Conservation (phyloP, 2,329 filamentous ascomycete genomes). For the Ophiostoma piceae region DNA sequence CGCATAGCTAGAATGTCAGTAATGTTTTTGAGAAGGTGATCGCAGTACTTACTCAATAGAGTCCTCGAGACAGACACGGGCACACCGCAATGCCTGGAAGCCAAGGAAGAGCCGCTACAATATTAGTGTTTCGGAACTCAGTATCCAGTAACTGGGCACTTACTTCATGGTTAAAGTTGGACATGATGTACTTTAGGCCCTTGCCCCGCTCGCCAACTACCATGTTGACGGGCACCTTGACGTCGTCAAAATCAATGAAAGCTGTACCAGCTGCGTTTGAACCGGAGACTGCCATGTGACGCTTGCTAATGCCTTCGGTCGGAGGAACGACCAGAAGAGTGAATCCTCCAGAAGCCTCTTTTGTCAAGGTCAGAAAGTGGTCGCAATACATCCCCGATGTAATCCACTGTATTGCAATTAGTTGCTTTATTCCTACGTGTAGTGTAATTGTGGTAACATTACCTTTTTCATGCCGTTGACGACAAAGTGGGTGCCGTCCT, state of each 20-base stretch:
- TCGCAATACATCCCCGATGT: constrained; percentile 4
- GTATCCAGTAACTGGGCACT: background rate
- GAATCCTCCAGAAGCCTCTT: background rate
- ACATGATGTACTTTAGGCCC: constrained; percentile 1
- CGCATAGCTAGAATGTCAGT: background rate
- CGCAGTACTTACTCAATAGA: background rate
- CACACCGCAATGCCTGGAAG: background rate
- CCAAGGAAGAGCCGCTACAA: background rate
- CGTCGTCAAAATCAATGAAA: constrained; percentile 8
- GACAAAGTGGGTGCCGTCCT: constrained; percentile 2
- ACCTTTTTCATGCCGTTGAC: constrained; percentile 5
- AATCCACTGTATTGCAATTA: background rate
- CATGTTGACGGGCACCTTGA: constrained; percentile 15
- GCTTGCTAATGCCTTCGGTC: background rate
- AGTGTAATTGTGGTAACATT: background rate
- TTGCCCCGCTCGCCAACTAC: constrained; percentile 10
- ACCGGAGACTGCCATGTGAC: constrained; percentile 5
- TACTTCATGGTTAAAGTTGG: background rate
- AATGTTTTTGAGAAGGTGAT: background rate
- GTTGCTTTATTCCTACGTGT: background rate
- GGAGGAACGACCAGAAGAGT: background rate
- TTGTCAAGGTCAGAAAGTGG: background rate
- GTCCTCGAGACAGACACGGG: background rate
- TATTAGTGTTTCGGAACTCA: background rate
- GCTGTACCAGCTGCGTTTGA: constrained; percentile 1